phyloP scores from a whole-genome alignment of 805 yeast species.

The Spathaspora arborariae region DNA sequence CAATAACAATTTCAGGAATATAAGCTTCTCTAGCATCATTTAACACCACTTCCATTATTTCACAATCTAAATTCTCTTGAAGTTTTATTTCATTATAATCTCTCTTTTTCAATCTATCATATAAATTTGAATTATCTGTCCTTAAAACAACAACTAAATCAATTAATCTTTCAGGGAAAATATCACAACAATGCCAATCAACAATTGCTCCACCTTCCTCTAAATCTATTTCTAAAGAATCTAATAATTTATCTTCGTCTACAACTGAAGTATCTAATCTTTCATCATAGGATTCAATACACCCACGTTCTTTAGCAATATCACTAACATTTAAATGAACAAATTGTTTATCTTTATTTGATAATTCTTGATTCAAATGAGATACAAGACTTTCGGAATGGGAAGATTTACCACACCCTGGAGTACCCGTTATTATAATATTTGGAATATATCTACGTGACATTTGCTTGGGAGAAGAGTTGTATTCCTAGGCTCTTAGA shows the following conservation, averaged over 20 bases:
- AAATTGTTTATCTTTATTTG: constrained; percentile 23
- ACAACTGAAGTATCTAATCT: constrained; percentile 82
- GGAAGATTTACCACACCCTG: constrained; percentile 85
- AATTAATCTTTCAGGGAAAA: constrained; percentile 87
- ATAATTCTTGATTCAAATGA: constrained; percentile 35
- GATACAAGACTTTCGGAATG: constrained; percentile 60
- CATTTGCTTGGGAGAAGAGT: constrained; percentile 13
- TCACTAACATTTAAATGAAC: constrained; percentile 67
- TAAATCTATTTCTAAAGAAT: constrained; percentile 71
- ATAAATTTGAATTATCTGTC: constrained; percentile 67
- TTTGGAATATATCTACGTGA: constrained; percentile 52
- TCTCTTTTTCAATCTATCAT: constrained; percentile 72
- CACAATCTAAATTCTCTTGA: constrained; percentile 91
- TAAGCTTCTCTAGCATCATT: constrained; percentile 86
- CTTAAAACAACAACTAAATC: constrained; percentile 89
- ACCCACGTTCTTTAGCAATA: constrained; percentile 71
- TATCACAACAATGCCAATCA: constrained; percentile 98
- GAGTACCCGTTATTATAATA: constrained; percentile 91
- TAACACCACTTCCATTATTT: constrained; percentile 88
- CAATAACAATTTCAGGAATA: constrained; percentile 76
- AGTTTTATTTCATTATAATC: constrained; percentile 79
- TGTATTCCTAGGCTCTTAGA: not conserved
- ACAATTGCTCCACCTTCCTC: constrained; percentile 84
- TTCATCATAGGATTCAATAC: constrained; percentile 83
- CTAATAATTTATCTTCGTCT: constrained; percentile 86